Base-by-base conservation (phyloP, 805 yeast species). In the Pichia paraexigua region DNA sequence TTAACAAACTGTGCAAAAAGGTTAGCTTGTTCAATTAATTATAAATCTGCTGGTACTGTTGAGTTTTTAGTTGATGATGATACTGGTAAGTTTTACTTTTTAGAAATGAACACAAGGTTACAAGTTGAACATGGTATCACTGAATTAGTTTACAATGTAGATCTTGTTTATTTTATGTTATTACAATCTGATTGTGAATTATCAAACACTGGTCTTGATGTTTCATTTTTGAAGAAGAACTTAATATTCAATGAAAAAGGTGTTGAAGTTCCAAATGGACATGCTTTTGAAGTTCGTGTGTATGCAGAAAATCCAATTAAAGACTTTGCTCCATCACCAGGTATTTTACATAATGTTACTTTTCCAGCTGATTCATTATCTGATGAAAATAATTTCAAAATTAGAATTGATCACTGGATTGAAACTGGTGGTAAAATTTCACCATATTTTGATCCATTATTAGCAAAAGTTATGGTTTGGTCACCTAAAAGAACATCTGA, bases 41-140 rank as follows among this genome's bases (percentile, higher is more conserved):
- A 63, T 43, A 60, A 57, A 43, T 61, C 66, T 13, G 67, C 67
- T 8, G 67, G 67, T 44, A 63, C 67, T n/a, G 55, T 63, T 25
- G 67, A 63, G 40, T 63, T 61, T 43, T 51, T 63, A 20, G 66
- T 63, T 30, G 64, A 63, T 47, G 60, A 63, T 52, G 60, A 58
- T 22, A 53, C 56, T 21, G 63, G 63, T 17, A 46, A 50, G 1
- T 63, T 53, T 41, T 63, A 60, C 43, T 63, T 63, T 47, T 51
- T 63, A 40, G 67, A 63, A 47, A 61, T 63, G 62, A 63, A 63
- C 46, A 60, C 65, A 11, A 56, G 67, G 44, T 56, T 63, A 18
- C 67, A 63, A 54, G 67, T 63, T 15, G 67, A 63, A 47, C 67
- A 63, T 54, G 64, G 65, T 45, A 60, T 63, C 25, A 60, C 67